phyloP scores from a whole-genome alignment of 805 yeast genomes.

The Starmerella etchellsii region DNA sequence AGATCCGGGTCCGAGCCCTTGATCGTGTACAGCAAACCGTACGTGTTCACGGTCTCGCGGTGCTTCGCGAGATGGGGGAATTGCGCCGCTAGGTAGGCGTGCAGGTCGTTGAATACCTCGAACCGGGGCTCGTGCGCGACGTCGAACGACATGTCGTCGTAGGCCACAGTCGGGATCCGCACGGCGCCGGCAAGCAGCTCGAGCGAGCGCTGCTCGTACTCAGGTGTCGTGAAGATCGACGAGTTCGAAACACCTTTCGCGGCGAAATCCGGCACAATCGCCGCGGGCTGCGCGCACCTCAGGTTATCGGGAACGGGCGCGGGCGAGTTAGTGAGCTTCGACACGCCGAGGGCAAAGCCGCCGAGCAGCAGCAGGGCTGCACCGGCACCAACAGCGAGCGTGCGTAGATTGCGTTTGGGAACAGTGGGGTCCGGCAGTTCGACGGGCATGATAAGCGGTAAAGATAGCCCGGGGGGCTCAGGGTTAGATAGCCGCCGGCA shows the following conservation, averaged over 20 bases:
- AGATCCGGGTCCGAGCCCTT: slow-evolving; percentile 37
- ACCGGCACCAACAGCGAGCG: background rate
- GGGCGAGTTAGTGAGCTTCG: background rate
- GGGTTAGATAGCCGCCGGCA: too few species aligned
- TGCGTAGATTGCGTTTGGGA: background rate
- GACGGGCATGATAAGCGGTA: too few species aligned
- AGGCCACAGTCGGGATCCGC: slow-evolving; percentile 50
- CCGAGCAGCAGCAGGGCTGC: background rate
- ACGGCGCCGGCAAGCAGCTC: slow-evolving; percentile 36
- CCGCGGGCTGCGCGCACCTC: slow-evolving; percentile 8
- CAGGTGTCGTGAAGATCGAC: slow-evolving; percentile 5
- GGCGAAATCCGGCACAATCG: slow-evolving; percentile 7
- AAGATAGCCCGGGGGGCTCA: too few species aligned
- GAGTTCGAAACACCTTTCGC: slow-evolving; percentile 5
- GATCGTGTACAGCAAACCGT: slow-evolving; percentile 51
- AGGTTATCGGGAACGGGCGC: background rate
- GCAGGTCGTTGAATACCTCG: slow-evolving; percentile 38
- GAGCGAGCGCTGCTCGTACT: slow-evolving; percentile 12
- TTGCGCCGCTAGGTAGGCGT: slow-evolving; percentile 38
- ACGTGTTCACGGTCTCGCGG: slow-evolving; percentile 42
- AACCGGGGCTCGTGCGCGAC: slow-evolving; percentile 43
- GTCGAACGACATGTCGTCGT: slow-evolving; percentile 37
- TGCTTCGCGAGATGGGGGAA: slow-evolving; percentile 43
- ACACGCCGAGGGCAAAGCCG: background rate
- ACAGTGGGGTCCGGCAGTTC: slow-evolving; percentile 2